Base-by-base conservation (phyloP, 306 rosid species). In the Dalbergia cochinchinensis region DNA sequence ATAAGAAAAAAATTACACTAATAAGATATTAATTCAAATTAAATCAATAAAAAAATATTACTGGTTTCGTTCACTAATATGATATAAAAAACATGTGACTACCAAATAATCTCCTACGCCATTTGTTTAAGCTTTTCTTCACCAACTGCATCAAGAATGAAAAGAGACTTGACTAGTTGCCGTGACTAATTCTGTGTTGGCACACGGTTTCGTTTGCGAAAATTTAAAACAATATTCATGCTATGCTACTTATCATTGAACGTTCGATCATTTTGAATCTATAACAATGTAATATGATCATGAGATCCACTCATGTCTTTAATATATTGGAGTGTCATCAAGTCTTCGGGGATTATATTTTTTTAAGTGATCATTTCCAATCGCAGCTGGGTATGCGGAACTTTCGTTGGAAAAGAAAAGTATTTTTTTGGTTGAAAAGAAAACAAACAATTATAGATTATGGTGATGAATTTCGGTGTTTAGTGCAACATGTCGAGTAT, bases 291-390 rank as follows among this genome's bases (percentile, higher is more conserved):
- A 35, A 5, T 37, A 14, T 64, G 69, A 64, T 35, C 69, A 37
- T 35, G 69, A 7, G 44, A 62, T 62, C 67, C 67, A 62, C 67
- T 62, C 42, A 6, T 14, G 8, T 62, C 42, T 19, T 11, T 31
- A 20, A 62, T 4, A 31, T 11, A 61, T 59, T 22, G 14, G 26
- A 61, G 8, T 22, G 39, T 5, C 66, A 31, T 11, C 48, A 59
- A 59, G 65, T 59, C 65, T 20, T 59, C 14, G 37, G 7, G 37
- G 69, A 41, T 73, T 14, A 59, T 59, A 45, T 41, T 62, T 61
- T 61, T 59, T 74, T 11, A 26, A n/a, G 47, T 8, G 48, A 22
- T 42, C n/a, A 44, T 20, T 60, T 33, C 12, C 61, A 63, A 26
- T 26, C 31, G 15, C 62, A 15, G 54, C 42, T n/a, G 9, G 34